Evolutionary conservation across 257 asterid species (phyloP).

Genomic region (Solanum paucissectum): DNA sequence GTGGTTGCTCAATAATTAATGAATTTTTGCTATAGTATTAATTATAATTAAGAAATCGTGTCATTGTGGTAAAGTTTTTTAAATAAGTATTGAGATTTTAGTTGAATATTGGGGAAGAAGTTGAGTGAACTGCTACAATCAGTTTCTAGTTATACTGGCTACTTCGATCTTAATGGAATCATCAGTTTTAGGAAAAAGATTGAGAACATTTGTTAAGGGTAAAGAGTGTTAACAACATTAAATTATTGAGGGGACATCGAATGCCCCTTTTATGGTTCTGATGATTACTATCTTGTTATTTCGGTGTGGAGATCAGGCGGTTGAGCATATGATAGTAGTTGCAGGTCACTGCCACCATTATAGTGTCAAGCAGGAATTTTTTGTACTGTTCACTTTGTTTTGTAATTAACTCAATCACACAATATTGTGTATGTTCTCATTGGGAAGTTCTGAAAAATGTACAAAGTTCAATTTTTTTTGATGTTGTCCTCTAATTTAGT

Average conservation of each 20-base stretch:
- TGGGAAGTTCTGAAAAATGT: not conserved
- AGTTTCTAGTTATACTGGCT: not conserved
- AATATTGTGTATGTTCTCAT: not conserved
- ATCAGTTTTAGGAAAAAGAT: not conserved
- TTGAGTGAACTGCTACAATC: not conserved
- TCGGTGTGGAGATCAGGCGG: not conserved
- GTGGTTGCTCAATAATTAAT: too few relatives aligned
- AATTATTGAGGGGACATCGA: not conserved
- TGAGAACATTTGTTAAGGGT: not conserved
- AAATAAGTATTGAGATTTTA: too few relatives aligned
- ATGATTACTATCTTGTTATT: not conserved
- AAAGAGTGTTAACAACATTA: not conserved
- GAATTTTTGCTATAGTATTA: too few relatives aligned
- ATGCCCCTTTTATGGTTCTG: not conserved
- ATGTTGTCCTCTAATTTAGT: not conserved
- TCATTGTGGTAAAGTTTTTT: too few relatives aligned
- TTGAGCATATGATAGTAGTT: not conserved
- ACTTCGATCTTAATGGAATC: not conserved
- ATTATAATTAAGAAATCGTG: too few relatives aligned
- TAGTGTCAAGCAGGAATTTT: not conserved
- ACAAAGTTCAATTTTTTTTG: not conserved
- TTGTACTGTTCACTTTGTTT: not conserved
- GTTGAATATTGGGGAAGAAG: too few relatives aligned
- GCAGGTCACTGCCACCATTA: not conserved
- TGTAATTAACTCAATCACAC: not conserved